A percentile compares a stretch with the other conserved stretches of the same genome.
These are phyloP conservation scores for Cyberlindnera euphorbiiphila DNA, from an alignment of 805 yeast species.

Conservation along the genomic window DNA sequence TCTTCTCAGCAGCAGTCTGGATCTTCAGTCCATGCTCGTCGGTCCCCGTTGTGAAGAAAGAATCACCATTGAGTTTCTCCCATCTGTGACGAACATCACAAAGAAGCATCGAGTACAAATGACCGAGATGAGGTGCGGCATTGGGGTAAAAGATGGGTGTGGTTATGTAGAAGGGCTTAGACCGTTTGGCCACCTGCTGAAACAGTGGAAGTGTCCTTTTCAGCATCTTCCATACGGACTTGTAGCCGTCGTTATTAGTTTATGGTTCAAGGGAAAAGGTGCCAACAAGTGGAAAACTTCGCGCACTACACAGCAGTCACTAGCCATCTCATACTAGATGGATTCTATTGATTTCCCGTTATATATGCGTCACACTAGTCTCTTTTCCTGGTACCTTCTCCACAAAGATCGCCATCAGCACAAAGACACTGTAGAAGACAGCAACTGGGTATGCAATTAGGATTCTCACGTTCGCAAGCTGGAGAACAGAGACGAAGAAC, in stretches of 20 bases:
- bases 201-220: conserved; percentile 9
- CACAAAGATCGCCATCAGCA: conserved; percentile 90
- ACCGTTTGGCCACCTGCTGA: not conserved
- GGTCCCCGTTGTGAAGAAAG: conserved; percentile 81
- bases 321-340: too few relatives aligned
- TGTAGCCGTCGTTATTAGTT: not conserved
- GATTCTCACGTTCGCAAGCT: conserved; percentile 78
- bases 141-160: conserved; percentile 96
- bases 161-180: conserved; percentile 48
- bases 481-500: conserved; percentile 81
- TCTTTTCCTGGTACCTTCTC: conserved; percentile 17
- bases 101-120: conserved; percentile 79
- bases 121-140: conserved; percentile 94
- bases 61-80: conserved; percentile 44
- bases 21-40: conserved; percentile 97
- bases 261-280: not conserved
- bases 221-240: conserved; percentile 7
- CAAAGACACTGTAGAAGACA: conserved; percentile 89
- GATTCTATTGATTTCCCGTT: too few relatives aligned
- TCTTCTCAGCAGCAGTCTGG: conserved; percentile 71
- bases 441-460: conserved; percentile 91
- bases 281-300: too few relatives aligned
- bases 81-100: conserved; percentile 79
- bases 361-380: too few relatives aligned
- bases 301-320: not conserved